Evolutionary conservation across 2,329 filamentous ascomycete species (phyloP), one percentile per base, ranked within the genome.

Genomic region (Alternaria incomplexa): DNA sequence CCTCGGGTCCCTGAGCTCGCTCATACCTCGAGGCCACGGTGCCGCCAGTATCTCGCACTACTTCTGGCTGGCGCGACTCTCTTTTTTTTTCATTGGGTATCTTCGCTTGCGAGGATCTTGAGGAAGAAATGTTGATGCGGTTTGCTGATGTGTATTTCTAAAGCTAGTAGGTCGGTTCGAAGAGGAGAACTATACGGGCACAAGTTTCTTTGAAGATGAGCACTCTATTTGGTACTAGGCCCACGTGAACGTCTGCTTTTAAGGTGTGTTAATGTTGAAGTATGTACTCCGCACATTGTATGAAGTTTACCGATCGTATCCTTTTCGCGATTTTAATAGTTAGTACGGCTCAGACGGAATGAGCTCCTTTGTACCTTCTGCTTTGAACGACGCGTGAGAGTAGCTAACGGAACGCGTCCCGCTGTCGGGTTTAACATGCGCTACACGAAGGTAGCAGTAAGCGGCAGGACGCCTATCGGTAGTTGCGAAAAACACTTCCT

Each of bases 31-130:
- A 51, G 20, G 28, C 2, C 6, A 51, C 7, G 15, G 28, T 36
- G 28, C 22, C 48, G 48, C 48, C 17, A 32, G 28, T 51, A 32
- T 32, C 20, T 22, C 10, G 48, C 48, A 51, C 48, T 51, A 51
- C 48, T 13, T 36, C 28, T 32, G 17, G 48, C 48, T 8, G 28
- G 22, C 20, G 48, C 48, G 28, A 32, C 20, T 30, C 9, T n/a
- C n/a, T 51, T 51, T 51, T 11, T 51, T 51, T 51, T 51, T 51
- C 48, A 51, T 36, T 17, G 20, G 32, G 48, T 32, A 5, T 51
- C 10, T 7, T 51, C 8, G 28, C 48, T 51, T 51, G 28, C 48
- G 28, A 23, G 28, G 6, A 23, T 13, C 48, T 51, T 23, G 28
- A 51, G 48, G 28, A 51, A 51, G 48, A 36, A 51, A 8, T 11